Evolutionary conservation across 805 yeast genomes (phyloP), one percentile per base, ranked within the genome.

Genomic region (Teunomyces pallodes): DNA sequence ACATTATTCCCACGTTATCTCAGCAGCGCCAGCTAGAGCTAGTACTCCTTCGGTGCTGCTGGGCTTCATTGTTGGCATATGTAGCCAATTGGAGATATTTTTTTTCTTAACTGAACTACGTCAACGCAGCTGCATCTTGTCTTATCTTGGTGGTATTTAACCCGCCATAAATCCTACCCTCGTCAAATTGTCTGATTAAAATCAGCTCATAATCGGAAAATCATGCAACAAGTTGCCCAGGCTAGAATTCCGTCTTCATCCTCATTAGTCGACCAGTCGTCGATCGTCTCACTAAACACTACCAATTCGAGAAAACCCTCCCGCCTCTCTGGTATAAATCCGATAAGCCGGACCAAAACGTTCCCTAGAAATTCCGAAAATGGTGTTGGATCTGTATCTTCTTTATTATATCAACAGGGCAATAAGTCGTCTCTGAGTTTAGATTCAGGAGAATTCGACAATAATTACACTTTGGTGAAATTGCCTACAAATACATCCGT

Each of bases 381-480:
- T 10, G 48, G n/a, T 9, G 28, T 36, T 12, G 42, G 13, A 7
- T 29, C 47, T 4, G 20, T 20, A 5, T 8, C 42, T 8, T n/a
- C 40, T 12, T 20, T 16, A 16, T n/a, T 26, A 27, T 17, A 16
- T 16, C 40, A 20, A 8, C 38, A 32, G n/a, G 9, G 31, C 12
- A 30, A 32, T 43, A 14, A 16, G 10, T 47, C 51, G 9, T 16
- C 46, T 5, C 36, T 51, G 13, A 29, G 35, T 16, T n/a, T 52
- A 9, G 45, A 44, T 30, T 30, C 48, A 16, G 42, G 39, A 32
- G 38, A 42, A 17, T 10, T n/a, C 16, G 13, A 36, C 30, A 38
- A 36, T 27, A 36, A 48, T 44, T 61, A 61, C 42, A 53, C 45
- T 29, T 51, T 61, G 33, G 53, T 56, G 13, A 52, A 52, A 5